Percentiles rank a stretch among this genome's conserved stretches.
phyloP scores from a whole-genome alignment of 108 stramenopile species.

The Cylindrotheca closterium region DNA sequence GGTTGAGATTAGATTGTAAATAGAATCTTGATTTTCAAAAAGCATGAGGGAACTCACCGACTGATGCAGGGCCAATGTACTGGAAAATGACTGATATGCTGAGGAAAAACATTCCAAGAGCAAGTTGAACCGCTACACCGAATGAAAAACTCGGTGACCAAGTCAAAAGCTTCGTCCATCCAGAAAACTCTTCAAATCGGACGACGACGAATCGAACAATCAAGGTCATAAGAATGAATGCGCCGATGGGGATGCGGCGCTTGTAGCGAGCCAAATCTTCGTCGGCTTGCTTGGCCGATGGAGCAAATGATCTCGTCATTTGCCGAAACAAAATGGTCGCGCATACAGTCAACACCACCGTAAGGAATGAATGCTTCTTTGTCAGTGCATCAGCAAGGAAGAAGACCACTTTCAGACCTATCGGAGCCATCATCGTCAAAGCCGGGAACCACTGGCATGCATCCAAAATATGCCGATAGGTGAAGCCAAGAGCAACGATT shows the following conservation, averaged over 20 bases:
- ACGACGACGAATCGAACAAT: slow-evolving; percentile 10
- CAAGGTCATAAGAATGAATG: not conserved
- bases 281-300: slow-evolving; percentile 13
- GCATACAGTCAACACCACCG: slow-evolving; percentile 9
- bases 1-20: not conserved
- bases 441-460: slow-evolving; percentile 1
- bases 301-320: slow-evolving; percentile 18
- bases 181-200: slow-evolving; percentile 13
- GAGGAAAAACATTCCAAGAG: slow-evolving; percentile 21
- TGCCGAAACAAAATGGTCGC: slow-evolving; percentile 5
- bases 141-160: slow-evolving; percentile 24
- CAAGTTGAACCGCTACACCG: slow-evolving; percentile 5
- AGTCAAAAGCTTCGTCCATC: slow-evolving; percentile 9
- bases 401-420: slow-evolving; percentile 2
- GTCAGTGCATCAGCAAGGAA: slow-evolving; percentile 17
- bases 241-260: slow-evolving; percentile 8
- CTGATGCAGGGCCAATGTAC: slow-evolving; percentile 37
- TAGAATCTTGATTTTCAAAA: not conserved
- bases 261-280: slow-evolving; percentile 15
- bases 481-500: slow-evolving; percentile 17
- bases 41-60: slow-evolving; percentile 20
- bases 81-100: slow-evolving; percentile 26
- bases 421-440: slow-evolving; percentile 2
- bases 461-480: slow-evolving; percentile 15
- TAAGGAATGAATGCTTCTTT: slow-evolving; percentile 10